Conservation (phyloP, 805 yeast species). For the Metschnikowia noctiluminum region DNA sequence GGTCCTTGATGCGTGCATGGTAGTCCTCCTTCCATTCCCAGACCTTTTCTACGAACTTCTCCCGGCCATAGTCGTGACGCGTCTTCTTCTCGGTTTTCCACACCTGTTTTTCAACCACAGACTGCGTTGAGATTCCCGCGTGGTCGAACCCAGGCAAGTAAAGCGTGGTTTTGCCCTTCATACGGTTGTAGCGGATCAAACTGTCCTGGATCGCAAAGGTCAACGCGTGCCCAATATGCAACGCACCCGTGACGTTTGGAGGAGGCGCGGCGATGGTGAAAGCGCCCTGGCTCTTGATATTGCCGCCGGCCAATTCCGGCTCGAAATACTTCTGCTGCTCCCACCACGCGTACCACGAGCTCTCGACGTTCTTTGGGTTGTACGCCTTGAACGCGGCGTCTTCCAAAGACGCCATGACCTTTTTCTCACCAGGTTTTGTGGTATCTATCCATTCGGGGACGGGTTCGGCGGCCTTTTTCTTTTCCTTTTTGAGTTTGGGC, state of each 20-base stretch:
- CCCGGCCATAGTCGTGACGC: constrained; percentile 94
- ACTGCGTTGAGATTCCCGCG: constrained; percentile 98
- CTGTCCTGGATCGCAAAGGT: constrained; percentile 94
- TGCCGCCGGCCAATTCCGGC: constrained; percentile 80
- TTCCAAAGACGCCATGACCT: constrained; percentile 78
- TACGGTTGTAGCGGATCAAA: constrained; percentile 88
- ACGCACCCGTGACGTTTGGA: constrained; percentile 97
- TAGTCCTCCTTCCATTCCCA: constrained; percentile 99
- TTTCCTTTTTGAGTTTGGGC: constrained; percentile 66
- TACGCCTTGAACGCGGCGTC: constrained; percentile 94
- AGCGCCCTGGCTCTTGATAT: constrained; percentile 73
- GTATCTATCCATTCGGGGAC: constrained; percentile 82
- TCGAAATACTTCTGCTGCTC: constrained; percentile 78
- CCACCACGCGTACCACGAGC: constrained; percentile 99
- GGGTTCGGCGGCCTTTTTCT: constrained; percentile 64
- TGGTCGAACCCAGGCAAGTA: constrained; percentile 97
- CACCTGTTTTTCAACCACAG: constrained; percentile 93
- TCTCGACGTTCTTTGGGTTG: constrained; percentile 87
- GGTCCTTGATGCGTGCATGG: constrained; percentile 79
- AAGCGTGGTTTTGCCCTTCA: constrained; percentile 92
- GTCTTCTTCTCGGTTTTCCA: constrained; percentile 87
- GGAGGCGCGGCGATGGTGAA: constrained; percentile 98
- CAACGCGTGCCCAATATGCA: constrained; percentile 97
- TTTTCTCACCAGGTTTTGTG: constrained; percentile 89
- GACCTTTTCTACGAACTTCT: constrained; percentile 77